Base-by-base conservation (phyloP, 2,329 filamentous ascomycete genomes). In the Dactylella cylindrospora region DNA sequence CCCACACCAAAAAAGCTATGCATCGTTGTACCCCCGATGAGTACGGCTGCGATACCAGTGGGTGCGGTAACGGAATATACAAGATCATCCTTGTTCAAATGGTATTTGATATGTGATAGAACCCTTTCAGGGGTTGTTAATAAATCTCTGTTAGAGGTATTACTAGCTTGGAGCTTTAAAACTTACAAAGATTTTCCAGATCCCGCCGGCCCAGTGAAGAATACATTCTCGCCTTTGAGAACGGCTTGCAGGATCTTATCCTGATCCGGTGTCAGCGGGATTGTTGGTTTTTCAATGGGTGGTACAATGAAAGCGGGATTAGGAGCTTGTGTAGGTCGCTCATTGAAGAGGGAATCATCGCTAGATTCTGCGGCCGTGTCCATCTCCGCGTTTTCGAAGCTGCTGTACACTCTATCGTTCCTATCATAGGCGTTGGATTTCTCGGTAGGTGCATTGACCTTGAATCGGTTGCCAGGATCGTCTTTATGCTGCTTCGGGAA, bases 201-300 rank as follows among this genome's bases (percentile, higher is more conserved):
- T 0, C 82, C 82, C 10, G 82, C 83, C 0, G 80, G 81, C 6
- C 83, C 82, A 0, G 81, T 84, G 66, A 80, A 84, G 68, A 84
- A 85, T 7, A 84, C 79, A 49, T 84, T 84, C 1, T 68, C 64
- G 0, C 80, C 79, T 2, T 71, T 71, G 2, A 75, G 57, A 20
- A 83, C 80, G 0, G 80, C 70, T 1, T 80, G 71, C 0, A 82
- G 76, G 2, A 83, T 67, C 1, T 70, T 71, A 7, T 71, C 68
- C 67, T 82, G 78, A 66, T 81, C 78, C 4, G 71, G 66, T 41
- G 75, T 77, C 10, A 81, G 73, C 1, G 51, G 17, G n/a, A 26
- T 44, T 1, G 13, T 10, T 12, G 57, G 54, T 15, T 57, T 39
- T 19, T 59, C 47, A 3, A 25, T 28, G 15, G 22, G 17, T 4